These are phyloP conservation scores for Chloranthus sessilifolius DNA, from an alignment of 164 flowering plant species.

Conservation along the genomic window DNA sequence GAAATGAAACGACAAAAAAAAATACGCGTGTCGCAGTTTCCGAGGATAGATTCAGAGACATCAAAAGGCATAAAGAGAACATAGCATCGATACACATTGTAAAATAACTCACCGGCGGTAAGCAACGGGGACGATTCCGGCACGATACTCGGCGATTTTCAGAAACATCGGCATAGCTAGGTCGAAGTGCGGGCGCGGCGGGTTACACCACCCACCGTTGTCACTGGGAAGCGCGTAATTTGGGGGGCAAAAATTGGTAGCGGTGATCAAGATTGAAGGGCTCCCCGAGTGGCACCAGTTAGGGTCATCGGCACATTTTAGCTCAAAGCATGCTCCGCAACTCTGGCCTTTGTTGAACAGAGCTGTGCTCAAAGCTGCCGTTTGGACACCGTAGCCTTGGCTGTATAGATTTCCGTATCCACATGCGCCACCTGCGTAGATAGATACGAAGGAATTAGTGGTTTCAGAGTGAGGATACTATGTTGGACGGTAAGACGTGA, in stretches of 20 bases:
- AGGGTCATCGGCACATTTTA: slow-evolving; percentile 14
- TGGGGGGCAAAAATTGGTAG: slow-evolving; percentile 34
- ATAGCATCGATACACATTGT: too few relatives aligned
- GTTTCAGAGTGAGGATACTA: too few relatives aligned
- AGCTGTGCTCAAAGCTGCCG: slow-evolving; percentile 32
- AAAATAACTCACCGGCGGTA: too few relatives aligned
- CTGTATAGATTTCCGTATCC: slow-evolving; percentile 24
- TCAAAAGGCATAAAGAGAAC: too few relatives aligned
- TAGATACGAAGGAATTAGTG: too few relatives aligned
- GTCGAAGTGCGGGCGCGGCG: slow-evolving; percentile 30
- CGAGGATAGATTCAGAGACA: too few relatives aligned
- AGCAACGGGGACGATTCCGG: slow-evolving; percentile 20
- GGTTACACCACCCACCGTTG: slow-evolving; percentile 25
- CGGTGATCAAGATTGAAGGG: slow-evolving; percentile 17
- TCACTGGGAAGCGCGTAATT: slow-evolving; percentile 9
- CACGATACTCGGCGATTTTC: slow-evolving; percentile 12
- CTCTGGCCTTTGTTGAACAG: slow-evolving; percentile 18
- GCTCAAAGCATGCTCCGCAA: slow-evolving; percentile 29
- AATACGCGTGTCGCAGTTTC: too few relatives aligned
- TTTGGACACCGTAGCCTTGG: slow-evolving; percentile 26
- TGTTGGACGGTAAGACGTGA: too few relatives aligned
- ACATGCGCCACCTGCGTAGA: slow-evolving; percentile 29
- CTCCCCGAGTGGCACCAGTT: slow-evolving; percentile 5
- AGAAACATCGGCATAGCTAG: slow-evolving; percentile 17
- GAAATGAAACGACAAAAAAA: too few relatives aligned